Evolutionary conservation across 176 grass and related monocot species (phyloP).

Genomic region (Tillandsia leiboldiana): DNA sequence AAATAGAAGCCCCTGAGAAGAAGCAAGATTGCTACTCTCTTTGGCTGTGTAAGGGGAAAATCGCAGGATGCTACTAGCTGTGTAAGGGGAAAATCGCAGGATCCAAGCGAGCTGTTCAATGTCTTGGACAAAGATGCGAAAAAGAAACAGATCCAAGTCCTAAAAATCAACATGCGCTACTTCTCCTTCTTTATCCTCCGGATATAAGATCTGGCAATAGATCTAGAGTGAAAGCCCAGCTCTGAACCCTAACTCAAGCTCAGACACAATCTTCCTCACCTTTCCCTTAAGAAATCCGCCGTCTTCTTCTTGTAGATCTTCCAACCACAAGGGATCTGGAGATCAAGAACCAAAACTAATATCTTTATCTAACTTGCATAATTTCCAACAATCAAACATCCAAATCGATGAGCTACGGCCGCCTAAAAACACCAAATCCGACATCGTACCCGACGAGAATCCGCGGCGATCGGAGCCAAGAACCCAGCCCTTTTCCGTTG

Average conservation of each 20-base stretch:
- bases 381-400: background rate
- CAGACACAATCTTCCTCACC: background rate
- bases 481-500: background rate
- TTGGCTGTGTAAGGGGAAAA: background rate
- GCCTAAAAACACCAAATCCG: background rate
- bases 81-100: background rate
- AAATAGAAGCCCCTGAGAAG: background rate
- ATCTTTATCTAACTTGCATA: background rate
- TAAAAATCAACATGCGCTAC: background rate
- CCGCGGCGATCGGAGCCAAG: background rate
- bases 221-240: background rate
- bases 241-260: background rate
- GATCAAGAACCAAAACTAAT: slow-evolving; percentile 6
- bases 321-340: background rate
- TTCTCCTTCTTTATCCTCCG: background rate
- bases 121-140: too few relatives aligned
- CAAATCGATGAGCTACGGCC: background rate
- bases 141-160: background rate
- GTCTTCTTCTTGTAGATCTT: background rate
- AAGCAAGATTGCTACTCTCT: background rate
- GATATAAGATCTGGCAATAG: background rate
- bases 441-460: background rate
- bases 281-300: background rate
- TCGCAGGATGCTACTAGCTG: background rate
- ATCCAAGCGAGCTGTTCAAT: too few relatives aligned